Conservation (phyloP, 1,284 basidiomycete genomes). For the Coniophora puteana region DNA sequence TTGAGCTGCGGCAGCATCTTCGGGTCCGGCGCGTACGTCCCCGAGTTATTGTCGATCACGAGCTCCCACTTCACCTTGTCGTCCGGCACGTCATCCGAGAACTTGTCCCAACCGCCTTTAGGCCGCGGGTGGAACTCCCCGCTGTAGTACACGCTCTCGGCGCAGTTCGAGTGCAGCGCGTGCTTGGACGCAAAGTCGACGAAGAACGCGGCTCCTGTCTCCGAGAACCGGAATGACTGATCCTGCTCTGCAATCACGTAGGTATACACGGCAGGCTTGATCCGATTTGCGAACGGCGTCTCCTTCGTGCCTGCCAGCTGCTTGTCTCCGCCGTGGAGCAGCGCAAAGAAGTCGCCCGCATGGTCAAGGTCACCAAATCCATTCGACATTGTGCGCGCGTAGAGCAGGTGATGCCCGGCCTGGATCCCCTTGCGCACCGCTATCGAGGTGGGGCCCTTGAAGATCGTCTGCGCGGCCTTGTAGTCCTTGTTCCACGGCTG, state of each 20-base stretch:
- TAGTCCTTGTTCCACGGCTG: slow-evolving; percentile 67
- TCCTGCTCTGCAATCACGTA: slow-evolving; percentile 71
- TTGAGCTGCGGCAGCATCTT: slow-evolving; percentile 51
- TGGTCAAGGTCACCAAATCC: slow-evolving; percentile 55
- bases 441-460: slow-evolving; percentile 55
- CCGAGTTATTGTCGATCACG: slow-evolving; percentile 75
- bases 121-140: slow-evolving; percentile 80
- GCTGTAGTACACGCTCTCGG: slow-evolving; percentile 57
- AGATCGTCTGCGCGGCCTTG: slow-evolving; percentile 67
- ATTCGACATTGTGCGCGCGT: slow-evolving; percentile 62
- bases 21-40: slow-evolving; percentile 69
- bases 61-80: slow-evolving; percentile 62
- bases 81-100: slow-evolving; percentile 52
- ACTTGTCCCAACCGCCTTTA: slow-evolving; percentile 60
- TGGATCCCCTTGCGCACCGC: slow-evolving; percentile 66
- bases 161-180: slow-evolving; percentile 53
- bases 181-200: slow-evolving; percentile 79
- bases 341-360: slow-evolving; percentile 40
- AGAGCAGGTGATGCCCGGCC: slow-evolving; percentile 69
- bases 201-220: slow-evolving; percentile 78
- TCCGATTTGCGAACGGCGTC: slow-evolving; percentile 39
- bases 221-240: slow-evolving; percentile 71
- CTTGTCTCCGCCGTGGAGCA: slow-evolving; percentile 45
- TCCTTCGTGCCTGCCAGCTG: slow-evolving; percentile 15
- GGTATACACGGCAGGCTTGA: slow-evolving; percentile 77